Conservation (phyloP, 2,329 filamentous ascomycete genomes). For the Leptoxyphium fumago region DNA sequence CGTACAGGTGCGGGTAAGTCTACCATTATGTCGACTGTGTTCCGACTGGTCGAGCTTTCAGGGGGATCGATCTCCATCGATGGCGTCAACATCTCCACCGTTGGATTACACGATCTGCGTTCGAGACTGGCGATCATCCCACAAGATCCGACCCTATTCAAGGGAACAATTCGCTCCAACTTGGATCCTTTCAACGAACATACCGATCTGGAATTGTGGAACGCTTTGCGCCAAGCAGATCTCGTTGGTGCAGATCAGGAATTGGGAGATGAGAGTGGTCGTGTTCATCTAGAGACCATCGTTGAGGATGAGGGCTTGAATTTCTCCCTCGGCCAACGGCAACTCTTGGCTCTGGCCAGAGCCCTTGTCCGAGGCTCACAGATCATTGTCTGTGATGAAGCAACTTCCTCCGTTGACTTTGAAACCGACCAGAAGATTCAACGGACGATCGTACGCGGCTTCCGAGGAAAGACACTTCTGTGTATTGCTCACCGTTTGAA, state of each 20-base stretch:
- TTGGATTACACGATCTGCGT: slow-evolving; percentile 61
- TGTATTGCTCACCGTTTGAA: slow-evolving; percentile 87
- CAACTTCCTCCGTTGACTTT: slow-evolving; percentile 84
- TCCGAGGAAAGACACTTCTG: slow-evolving; percentile 72
- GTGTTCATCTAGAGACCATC: slow-evolving; percentile 66
- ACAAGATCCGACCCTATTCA: slow-evolving; percentile 72
- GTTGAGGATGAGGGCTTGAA: slow-evolving; percentile 95
- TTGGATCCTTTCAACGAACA: slow-evolving; percentile 71
- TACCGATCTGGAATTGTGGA: slow-evolving; percentile 64
- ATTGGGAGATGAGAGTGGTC: slow-evolving; percentile 29
- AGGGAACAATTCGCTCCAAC: slow-evolving; percentile 64
- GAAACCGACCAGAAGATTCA: slow-evolving; percentile 96
- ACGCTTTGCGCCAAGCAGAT: slow-evolving; percentile 61
- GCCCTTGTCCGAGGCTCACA: slow-evolving; percentile 75
- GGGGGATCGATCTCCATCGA: slow-evolving; percentile 35
- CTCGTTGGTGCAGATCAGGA: slow-evolving; percentile 42
- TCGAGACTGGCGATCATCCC: slow-evolving; percentile 64
- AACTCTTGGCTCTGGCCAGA: slow-evolving; percentile 85
- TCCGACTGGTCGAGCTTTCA: slow-evolving; percentile 47
- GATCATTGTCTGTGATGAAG: slow-evolving; percentile 96
- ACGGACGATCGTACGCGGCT: slow-evolving; percentile 68
- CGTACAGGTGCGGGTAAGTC: slow-evolving; percentile 73
- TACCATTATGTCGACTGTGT: slow-evolving; percentile 69
- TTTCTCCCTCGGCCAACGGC: slow-evolving; percentile 86
- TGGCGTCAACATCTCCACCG: slow-evolving; percentile 46